Conservation (phyloP, 495 filamentous ascomycete species). For the Neurospora sp. region DNA sequence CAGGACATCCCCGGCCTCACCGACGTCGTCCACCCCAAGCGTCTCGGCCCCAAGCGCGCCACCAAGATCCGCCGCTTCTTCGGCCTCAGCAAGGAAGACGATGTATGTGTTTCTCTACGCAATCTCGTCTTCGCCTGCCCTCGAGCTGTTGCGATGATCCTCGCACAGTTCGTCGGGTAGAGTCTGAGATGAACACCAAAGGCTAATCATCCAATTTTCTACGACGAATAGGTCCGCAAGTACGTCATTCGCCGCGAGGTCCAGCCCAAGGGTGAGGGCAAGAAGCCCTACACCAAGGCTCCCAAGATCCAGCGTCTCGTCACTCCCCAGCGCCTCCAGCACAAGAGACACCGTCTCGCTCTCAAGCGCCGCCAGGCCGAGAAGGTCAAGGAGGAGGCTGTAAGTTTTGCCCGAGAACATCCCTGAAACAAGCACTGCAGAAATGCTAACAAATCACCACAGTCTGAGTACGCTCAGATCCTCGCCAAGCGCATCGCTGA, state of each 20-base stretch:
- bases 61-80: constrained; percentile 99
- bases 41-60: constrained; percentile 95
- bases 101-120: constrained; percentile 59
- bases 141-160: constrained; percentile 31
- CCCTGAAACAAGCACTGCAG: neutral
- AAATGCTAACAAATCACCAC: constrained; percentile 28
- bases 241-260: constrained; percentile 99
- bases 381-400: constrained; percentile 93
- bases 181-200: constrained; percentile 36
- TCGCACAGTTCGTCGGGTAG: constrained; percentile 39
- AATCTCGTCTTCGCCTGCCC: constrained; percentile 49
- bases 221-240: constrained; percentile 67
- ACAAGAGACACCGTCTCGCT: constrained; percentile 94
- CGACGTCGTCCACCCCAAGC: constrained; percentile 94
- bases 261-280: constrained; percentile 87
- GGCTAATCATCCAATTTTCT: constrained; percentile 30
- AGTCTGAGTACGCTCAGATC: constrained; percentile 90
- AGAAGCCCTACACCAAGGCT: constrained; percentile 97
- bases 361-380: constrained; percentile 95
- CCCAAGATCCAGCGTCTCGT: constrained; percentile 98
- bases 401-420: constrained; percentile 43
- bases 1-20: constrained; percentile 86
- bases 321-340: constrained; percentile 98
- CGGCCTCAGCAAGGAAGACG: constrained; percentile 97
- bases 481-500: constrained; percentile 91